Conservation (phyloP, 1,284 basidiomycete species). For the Afroboletus lepidellus region DNA sequence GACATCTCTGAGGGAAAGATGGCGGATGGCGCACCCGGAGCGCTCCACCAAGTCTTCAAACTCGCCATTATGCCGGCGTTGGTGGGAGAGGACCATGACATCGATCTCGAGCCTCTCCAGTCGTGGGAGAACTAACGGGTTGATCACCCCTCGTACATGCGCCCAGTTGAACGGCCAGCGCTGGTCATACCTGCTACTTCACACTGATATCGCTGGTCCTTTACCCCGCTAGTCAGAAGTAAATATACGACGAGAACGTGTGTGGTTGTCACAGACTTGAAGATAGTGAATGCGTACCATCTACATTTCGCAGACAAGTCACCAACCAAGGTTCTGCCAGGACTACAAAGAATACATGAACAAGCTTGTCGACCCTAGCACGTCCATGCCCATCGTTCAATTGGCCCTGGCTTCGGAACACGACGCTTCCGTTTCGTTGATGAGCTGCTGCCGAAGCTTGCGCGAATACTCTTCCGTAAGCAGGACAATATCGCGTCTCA, state of each 20-base stretch:
- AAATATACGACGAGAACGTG: conserved; percentile 38
- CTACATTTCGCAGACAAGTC: background rate
- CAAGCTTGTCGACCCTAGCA: too few species aligned
- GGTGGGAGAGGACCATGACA: too few species aligned
- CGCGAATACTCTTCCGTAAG: conserved; percentile 44
- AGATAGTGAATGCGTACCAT: conserved; percentile 7
- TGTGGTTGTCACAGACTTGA: conserved; percentile 34
- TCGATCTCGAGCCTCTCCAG: too few species aligned
- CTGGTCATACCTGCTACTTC: conserved; percentile 44
- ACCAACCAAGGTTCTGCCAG: conserved; percentile 20
- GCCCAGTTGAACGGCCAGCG: too few species aligned
- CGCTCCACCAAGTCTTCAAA: too few species aligned
- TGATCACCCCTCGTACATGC: too few species aligned
- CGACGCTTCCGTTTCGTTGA: background rate
- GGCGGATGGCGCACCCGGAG: too few species aligned
- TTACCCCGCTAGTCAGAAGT: conserved; percentile 44
- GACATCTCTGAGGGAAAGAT: too few species aligned
- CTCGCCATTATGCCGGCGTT: too few species aligned
- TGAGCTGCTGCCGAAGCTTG: conserved; percentile 3
- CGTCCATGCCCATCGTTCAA: too few species aligned
- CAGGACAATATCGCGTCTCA: conserved; percentile 62
- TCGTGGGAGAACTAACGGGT: too few species aligned
- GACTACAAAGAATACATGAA: conserved; percentile 37
- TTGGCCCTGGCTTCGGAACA: conserved; percentile 5
- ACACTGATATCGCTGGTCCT: conserved; percentile 43